Base-by-base conservation (phyloP, 2,329 filamentous ascomycete species). In the Trichoderma sp. region DNA sequence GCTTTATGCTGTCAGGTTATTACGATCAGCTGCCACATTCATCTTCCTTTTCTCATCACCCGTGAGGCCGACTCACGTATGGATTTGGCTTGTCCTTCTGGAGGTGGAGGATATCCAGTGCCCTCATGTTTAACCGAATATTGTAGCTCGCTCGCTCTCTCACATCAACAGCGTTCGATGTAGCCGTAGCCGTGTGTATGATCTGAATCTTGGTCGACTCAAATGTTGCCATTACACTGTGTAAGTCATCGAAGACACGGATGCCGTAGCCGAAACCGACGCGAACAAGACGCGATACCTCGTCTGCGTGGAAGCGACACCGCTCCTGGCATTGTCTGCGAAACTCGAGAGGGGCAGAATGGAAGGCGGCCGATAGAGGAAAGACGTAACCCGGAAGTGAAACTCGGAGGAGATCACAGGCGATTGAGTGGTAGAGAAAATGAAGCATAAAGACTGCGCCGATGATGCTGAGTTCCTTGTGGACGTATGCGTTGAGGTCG, bases 151-250 rank as follows among this genome's bases (percentile, higher is more conserved):
- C 26, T 15, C 39, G 34, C 26, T 62, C 59, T 47, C 59, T 14
- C 28, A 62, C n/a, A n/a, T 62, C 59, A 3, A 14, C 24, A 14
- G 59, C 50, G 19, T 62, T 62, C 3, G 59, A 62, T 17, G 59
- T 62, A 45, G 59, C 59, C 4, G 59, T 62, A 5, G 59, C 59
- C 7, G 59, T 62, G 59, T 62, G 59, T 45, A 62, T 62, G 7
- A 62, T 62, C 15, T 62, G 59, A 9, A 62, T 62, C 41, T 62
- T 62, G 17, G 59, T 62, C 5, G 59, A 62, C 50, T 62, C 59
- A 6, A 62, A 62, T 45, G 59, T 62, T 4, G 59, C 59, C 59
- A 62, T 62, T 1, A 62, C n/a, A 9, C 59, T 52, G 41, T 62
- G 59, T 34, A 62, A 39, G 19, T 62, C 59, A 7, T 62, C 59